A percentile compares a stretch with the other conserved stretches of the same genome.
Conservation (phyloP, 1,284 basidiomycete genomes). For the Irpex rosettiformis region DNA sequence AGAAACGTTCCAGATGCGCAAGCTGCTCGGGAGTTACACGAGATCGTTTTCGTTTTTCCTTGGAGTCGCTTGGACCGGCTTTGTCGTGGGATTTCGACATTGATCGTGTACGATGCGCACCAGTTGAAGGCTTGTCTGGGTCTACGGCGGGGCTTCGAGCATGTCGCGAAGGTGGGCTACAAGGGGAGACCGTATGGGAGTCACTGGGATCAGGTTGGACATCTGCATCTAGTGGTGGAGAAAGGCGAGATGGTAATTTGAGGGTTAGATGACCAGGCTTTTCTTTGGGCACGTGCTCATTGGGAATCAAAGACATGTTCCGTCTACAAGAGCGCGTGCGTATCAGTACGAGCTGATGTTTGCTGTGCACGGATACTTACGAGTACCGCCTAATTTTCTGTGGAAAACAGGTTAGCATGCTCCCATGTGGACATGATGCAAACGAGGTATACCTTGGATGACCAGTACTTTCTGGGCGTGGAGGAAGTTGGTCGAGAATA, state of each 20-base stretch:
- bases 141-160: background rate
- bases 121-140: slow-evolving; percentile 5
- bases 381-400: background rate
- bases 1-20: slow-evolving; percentile 66
- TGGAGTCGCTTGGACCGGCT: slow-evolving; percentile 27
- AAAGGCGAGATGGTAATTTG: slow-evolving; percentile 3
- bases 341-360: background rate
- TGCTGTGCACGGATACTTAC: background rate
- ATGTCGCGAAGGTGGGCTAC: slow-evolving; percentile 1
- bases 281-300: background rate
- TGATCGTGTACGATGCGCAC: slow-evolving; percentile 13
- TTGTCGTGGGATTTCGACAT: slow-evolving; percentile 6
- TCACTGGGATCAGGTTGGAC: background rate
- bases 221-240: slow-evolving; percentile 1
- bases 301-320: slow-evolving; percentile 3
- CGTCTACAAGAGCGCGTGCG: background rate
- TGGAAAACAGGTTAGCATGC: background rate
- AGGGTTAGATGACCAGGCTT: slow-evolving; percentile 1
- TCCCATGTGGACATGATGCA: background rate
- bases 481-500: background rate
- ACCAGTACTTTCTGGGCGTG: background rate
- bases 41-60: slow-evolving; percentile 71
- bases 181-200: background rate
- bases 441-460: background rate
- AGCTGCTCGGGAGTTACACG: slow-evolving; percentile 77